Base-by-base conservation (phyloP, 2,329 filamentous ascomycete species). In the Trichoderma gracile region DNA sequence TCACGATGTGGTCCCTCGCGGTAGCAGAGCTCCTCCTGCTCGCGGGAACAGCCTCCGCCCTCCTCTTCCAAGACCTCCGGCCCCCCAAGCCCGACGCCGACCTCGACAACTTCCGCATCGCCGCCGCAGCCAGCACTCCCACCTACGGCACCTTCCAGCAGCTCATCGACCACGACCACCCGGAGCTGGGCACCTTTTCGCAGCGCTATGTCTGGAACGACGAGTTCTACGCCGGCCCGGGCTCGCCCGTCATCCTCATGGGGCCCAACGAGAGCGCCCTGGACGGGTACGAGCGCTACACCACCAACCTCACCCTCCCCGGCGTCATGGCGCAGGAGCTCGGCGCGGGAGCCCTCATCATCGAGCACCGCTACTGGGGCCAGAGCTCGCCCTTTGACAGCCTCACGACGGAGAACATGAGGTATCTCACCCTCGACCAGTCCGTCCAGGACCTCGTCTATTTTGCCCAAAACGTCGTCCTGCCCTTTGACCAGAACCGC, bases 281-380 rank as follows among this genome's bases (percentile, higher is more conserved):
- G 6, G 76, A 73, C 12, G 83, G 73, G 27, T 83, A 88, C 23
- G 77, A 92, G 19, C 81, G 83, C 0, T 92, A 84, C 71, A 75
- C 93, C 21, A 86, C 91, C 70, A 92, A 92, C 73, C 88, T 89
- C 33, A 86, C 93, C 53, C 79, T 92, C 1, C 81, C 86, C 50
- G 83, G 84, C 42, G 81, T 89, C 67, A 81, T 94, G 19, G 84
- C 87, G 2, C 78, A 88, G 69, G 87, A 86, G 1, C 89, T 88
- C 0, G 79, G 86, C 66, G 92, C 91, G 2, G 78, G 94, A 21
- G 89, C 86, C 9, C 87, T 96, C 9, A 83, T 94, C 55, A 81
- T 95, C 2, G 92, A 95, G 77, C 91, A 95, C 73, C 86, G 92
- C 55, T 96, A 93, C 80, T 96, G 93, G 73, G 92, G 92, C 64